A percentile compares a stretch with the other conserved stretches of the same genome.
Conservation (phyloP, 306 rosid genomes). For the Dalbergia cochinchinensis region DNA sequence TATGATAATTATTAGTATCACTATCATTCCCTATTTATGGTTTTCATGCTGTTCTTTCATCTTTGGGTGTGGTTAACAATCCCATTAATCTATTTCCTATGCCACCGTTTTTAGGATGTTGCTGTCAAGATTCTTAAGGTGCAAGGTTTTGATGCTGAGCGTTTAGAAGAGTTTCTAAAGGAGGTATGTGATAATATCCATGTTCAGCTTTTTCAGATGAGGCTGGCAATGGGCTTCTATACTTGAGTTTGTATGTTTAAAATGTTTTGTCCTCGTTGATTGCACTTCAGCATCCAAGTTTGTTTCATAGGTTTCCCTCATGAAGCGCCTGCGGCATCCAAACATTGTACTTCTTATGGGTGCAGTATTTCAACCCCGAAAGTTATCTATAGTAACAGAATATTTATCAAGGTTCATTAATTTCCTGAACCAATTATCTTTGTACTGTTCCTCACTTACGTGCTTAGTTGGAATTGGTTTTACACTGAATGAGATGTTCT, state of each 20-base stretch:
- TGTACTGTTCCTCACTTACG: conserved; percentile 12
- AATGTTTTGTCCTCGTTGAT: background rate
- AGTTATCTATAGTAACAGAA: conserved; percentile 94
- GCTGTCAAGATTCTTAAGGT: conserved; percentile 95
- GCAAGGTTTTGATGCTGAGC: conserved; percentile 80
- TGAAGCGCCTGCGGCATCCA: conserved; percentile 79
- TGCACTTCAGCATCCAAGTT: conserved; percentile 45
- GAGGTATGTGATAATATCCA: conserved; percentile 64
- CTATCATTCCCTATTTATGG: background rate
- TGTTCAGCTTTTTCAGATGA: conserved; percentile 6
- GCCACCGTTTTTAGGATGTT: conserved; percentile 70
- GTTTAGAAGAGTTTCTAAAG: conserved; percentile 76
- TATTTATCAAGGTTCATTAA: conserved; percentile 83
- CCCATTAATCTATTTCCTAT: conserved; percentile 32
- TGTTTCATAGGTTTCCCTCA: conserved; percentile 79
- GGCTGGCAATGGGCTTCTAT: conserved; percentile 11
- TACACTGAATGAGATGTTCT: conserved; percentile 30
- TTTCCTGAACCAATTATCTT: conserved; percentile 32
- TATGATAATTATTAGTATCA: conserved; percentile 22
- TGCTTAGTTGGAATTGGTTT: conserved; percentile 29
- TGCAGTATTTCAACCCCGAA: conserved; percentile 89
- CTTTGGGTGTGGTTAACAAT: background rate
- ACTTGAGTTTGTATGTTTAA: conserved; percentile 7
- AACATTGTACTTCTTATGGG: conserved; percentile 64
- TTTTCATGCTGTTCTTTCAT: conserved; percentile 37